Percentiles rank a stretch among this genome's conserved stretches.
Conservation (phyloP, 495 filamentous ascomycete species). For the Aspergillus steynii region DNA sequence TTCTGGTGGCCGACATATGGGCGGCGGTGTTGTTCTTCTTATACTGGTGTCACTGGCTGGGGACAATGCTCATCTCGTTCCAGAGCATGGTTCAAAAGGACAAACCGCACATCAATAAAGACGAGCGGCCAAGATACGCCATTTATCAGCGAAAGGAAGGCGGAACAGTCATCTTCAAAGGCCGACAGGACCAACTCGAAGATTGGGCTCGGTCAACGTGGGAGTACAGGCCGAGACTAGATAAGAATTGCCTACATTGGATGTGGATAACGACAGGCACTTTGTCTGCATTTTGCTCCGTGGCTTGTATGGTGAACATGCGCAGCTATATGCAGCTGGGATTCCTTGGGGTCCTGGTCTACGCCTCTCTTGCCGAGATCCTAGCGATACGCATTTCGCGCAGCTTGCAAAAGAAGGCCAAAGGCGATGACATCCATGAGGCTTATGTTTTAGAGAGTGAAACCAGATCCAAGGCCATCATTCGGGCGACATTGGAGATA, state of each 20-base stretch:
- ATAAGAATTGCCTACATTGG: constrained; percentile 5
- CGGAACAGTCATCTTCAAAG: constrained; percentile 36
- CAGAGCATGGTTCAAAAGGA: constrained; percentile 23
- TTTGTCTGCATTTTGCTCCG: constrained; percentile 26
- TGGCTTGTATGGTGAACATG: constrained; percentile 39
- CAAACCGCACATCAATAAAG: constrained; percentile 12
- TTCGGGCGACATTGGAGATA: constrained; percentile 19
- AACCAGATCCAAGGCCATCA: background rate
- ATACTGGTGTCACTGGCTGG: constrained; percentile 28
- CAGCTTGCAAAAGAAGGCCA: constrained; percentile 21
- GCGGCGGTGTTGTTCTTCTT: constrained; percentile 28
- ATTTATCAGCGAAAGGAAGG: constrained; percentile 32
- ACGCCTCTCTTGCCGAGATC: constrained; percentile 30
- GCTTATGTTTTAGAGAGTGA: constrained; percentile 1
- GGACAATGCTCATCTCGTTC: constrained; percentile 23
- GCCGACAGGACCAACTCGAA: constrained; percentile 28
- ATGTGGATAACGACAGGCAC: constrained; percentile 26
- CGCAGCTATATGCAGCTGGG: constrained; percentile 26
- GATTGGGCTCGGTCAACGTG: constrained; percentile 32
- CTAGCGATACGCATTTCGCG: constrained; percentile 26
- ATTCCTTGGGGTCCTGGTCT: constrained; percentile 27
- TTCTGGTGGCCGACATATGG: constrained; percentile 30
- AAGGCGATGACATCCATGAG: constrained; percentile 10
- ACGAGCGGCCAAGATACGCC: constrained; percentile 16
- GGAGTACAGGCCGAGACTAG: constrained; percentile 23